Conservation (phyloP, 2,329 filamentous ascomycete genomes). For the Aspergillus sp. region DNA sequence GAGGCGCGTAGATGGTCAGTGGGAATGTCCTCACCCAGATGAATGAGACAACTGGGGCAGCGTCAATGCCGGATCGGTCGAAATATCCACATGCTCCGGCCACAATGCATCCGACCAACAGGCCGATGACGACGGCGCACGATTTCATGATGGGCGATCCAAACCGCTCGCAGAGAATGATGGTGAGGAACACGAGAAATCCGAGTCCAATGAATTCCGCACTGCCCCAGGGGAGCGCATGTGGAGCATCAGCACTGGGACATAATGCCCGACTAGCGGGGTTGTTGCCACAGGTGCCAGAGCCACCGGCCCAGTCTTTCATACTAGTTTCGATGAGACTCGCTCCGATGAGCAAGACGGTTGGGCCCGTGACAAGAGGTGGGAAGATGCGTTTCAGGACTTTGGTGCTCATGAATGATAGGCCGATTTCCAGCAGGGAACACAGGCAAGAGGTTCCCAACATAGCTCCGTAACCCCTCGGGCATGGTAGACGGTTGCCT, state of each 20-base stretch:
- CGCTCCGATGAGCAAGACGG: slow-evolving; percentile 63
- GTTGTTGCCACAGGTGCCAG: slow-evolving; percentile 41
- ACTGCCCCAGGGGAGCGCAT: slow-evolving; percentile 57
- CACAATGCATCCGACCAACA: slow-evolving; percentile 63
- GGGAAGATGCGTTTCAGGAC: slow-evolving; percentile 61
- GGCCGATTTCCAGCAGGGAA: slow-evolving; percentile 54
- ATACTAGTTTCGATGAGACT: slow-evolving; percentile 60
- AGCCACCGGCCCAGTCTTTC: slow-evolving; percentile 65
- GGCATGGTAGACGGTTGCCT: slow-evolving; percentile 58
- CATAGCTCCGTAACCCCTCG: slow-evolving; percentile 62
- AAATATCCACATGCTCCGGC: slow-evolving; percentile 64
- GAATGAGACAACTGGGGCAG: slow-evolving; percentile 61
- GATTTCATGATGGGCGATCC: slow-evolving; percentile 67
- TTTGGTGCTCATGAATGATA: slow-evolving; percentile 60
- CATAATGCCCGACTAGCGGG: slow-evolving; percentile 53
- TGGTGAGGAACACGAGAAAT: slow-evolving; percentile 63
- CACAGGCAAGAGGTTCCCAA: slow-evolving; percentile 52
- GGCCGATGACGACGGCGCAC: slow-evolving; percentile 60
- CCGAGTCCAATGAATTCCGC: slow-evolving; percentile 64
- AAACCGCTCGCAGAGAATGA: slow-evolving; percentile 65
- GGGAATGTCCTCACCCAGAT: slow-evolving; percentile 67
- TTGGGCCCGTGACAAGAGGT: slow-evolving; percentile 63
- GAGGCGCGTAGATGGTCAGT: slow-evolving; percentile 59
- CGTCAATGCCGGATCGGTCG: slow-evolving; percentile 53
- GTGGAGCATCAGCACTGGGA: slow-evolving; percentile 54